Percentiles rank a stretch among this genome's conserved stretches.
Conservation (phyloP, 768 basidiomycete genomes). For the Boletus rubescentipes region DNA sequence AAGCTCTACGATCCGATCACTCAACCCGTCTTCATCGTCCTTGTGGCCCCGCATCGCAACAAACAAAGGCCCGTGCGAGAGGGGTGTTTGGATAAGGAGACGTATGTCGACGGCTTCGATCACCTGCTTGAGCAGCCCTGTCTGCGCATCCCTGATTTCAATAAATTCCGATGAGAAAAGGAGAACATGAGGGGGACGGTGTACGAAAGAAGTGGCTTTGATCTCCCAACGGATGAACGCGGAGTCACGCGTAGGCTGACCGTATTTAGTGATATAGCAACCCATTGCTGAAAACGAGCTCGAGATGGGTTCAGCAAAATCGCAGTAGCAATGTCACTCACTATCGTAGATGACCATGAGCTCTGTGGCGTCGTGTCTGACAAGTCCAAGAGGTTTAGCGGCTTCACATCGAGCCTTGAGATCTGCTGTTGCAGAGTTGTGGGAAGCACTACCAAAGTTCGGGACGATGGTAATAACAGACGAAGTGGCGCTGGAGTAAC, state of each 20-base stretch:
- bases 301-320: not conserved
- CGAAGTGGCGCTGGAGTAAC: conserved; percentile 37
- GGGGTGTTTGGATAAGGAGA: conserved; percentile 47
- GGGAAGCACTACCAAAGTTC: conserved; percentile 46
- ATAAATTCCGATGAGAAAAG: conserved; percentile 75
- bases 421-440: conserved; percentile 40
- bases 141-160: conserved; percentile 65
- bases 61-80: conserved; percentile 46
- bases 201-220: conserved; percentile 58
- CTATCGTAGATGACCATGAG: conserved; percentile 75
- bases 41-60: conserved; percentile 62
- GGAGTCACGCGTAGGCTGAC: conserved; percentile 57
- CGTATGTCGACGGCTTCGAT: conserved; percentile 72
- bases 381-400: conserved; percentile 65
- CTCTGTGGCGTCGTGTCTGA: conserved; percentile 54
- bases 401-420: conserved; percentile 61
- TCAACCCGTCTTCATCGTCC: conserved; percentile 55
- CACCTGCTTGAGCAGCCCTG: conserved; percentile 77
- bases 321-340: conserved; percentile 32
- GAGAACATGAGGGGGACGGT: conserved; percentile 62
- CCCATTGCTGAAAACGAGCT: conserved; percentile 55
- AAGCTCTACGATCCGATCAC: conserved; percentile 67
- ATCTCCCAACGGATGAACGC: conserved; percentile 80
- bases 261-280: conserved; percentile 72
- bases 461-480: conserved; percentile 54